These are phyloP conservation scores for Angophora floribunda DNA, from an alignment of 345 rosid species.

Conservation along the genomic window DNA sequence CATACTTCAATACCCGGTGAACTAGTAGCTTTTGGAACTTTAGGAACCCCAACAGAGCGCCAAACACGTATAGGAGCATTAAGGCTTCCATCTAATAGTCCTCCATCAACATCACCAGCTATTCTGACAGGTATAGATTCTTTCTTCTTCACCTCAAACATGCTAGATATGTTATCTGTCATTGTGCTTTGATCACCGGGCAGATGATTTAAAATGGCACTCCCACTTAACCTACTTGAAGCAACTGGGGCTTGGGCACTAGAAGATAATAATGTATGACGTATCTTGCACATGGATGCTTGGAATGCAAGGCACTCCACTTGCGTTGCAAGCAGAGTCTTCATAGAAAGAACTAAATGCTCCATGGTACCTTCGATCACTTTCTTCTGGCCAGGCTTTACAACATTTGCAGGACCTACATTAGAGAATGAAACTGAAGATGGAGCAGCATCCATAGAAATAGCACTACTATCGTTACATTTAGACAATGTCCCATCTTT, in stretches of 20 bases:
- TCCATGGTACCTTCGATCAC: slow-evolving; percentile 36
- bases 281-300: slow-evolving; percentile 84
- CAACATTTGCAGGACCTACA: slow-evolving; percentile 37
- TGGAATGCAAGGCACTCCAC: slow-evolving; percentile 84
- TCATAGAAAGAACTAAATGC: slow-evolving; percentile 38
- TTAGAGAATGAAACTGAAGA: slow-evolving; percentile 39
- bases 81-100: slow-evolving; percentile 65
- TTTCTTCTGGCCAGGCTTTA: slow-evolving; percentile 43
- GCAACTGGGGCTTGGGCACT: slow-evolving; percentile 30
- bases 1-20: slow-evolving; percentile 65
- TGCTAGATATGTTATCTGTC: slow-evolving; percentile 68
- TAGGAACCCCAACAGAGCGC: slow-evolving; percentile 89
- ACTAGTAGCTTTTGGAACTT: slow-evolving; percentile 55
- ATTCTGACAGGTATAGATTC: slow-evolving; percentile 82
- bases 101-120: slow-evolving; percentile 90
- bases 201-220: slow-evolving; percentile 49
- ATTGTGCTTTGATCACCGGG: slow-evolving; percentile 67
- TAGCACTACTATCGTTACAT: slow-evolving; percentile 26
- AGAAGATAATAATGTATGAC: slow-evolving; percentile 56
- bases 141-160: slow-evolving; percentile 74
- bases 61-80: slow-evolving; percentile 93
- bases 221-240: slow-evolving; percentile 52
- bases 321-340: slow-evolving; percentile 75
- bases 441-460: slow-evolving; percentile 31
- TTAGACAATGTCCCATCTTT: slow-evolving; percentile 27